phyloP scores from a whole-genome alignment of 768 basidiomycete genomes.

The Hygrophorus russula region DNA sequence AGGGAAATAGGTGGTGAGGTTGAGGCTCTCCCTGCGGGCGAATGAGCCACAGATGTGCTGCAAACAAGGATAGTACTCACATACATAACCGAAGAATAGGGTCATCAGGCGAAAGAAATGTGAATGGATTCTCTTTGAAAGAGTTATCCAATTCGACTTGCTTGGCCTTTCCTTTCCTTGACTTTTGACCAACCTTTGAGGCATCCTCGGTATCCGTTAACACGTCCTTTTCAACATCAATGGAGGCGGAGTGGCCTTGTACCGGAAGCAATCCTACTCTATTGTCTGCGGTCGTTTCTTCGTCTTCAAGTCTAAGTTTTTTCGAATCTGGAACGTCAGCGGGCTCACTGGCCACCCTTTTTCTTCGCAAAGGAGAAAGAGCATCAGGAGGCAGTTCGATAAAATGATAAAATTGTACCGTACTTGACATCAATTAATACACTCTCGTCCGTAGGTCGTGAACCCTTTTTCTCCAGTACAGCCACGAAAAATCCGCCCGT shows the following conservation, averaged over 20 bases:
- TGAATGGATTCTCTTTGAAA: conserved; percentile 90
- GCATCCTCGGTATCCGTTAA: background rate
- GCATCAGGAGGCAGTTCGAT: background rate
- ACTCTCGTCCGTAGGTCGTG: background rate
- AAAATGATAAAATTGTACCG: background rate
- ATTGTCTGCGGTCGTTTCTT: background rate
- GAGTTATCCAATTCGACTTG: conserved; percentile 18
- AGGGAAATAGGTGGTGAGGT: conserved; percentile 64
- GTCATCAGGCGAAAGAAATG: conserved; percentile 63
- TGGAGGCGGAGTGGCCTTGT: too few species aligned
- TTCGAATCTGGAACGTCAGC: conserved; percentile 36
- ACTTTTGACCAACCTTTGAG: conserved; percentile 1
- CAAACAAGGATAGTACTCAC: conserved; percentile 31
- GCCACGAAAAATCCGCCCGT: conserved; percentile 98
- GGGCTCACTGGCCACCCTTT: conserved; percentile 37
- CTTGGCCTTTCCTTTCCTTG: conserved; percentile 13
- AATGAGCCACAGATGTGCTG: background rate
- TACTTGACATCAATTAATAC: background rate
- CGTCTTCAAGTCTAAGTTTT: conserved; percentile 31
- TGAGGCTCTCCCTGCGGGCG: conserved; percentile 50
- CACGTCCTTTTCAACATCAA: too few species aligned
- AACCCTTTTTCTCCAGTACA: conserved; percentile 51
- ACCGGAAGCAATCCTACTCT: too few species aligned
- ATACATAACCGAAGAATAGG: conserved; percentile 60
- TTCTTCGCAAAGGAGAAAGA: conserved; percentile 25